These are phyloP conservation scores for Flueggea neowawraea DNA, from an alignment of 441 rosid species.

Conservation along the genomic window DNA sequence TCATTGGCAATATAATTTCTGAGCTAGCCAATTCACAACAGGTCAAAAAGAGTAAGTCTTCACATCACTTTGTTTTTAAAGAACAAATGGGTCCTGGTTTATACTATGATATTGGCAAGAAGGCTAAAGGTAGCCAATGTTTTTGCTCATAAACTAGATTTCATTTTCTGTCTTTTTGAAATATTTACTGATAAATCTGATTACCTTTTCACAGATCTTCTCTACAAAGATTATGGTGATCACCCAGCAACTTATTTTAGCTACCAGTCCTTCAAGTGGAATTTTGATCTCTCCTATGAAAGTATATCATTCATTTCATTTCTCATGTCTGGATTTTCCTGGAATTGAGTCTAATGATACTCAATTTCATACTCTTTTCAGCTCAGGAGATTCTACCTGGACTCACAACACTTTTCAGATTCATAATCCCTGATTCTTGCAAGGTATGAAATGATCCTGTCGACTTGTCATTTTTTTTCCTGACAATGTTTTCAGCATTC, in stretches of 20 bases:
- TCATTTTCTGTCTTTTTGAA: neutral
- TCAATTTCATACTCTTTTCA: constrained; percentile 13
- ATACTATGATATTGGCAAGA: constrained; percentile 46
- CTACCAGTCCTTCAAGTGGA: constrained; percentile 30
- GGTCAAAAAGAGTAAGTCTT: constrained; percentile 1
- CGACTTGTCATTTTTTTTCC: neutral
- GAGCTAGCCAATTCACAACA: constrained; percentile 9
- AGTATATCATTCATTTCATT: constrained; percentile 26
- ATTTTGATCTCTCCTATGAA: constrained; percentile 42
- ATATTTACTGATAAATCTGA: neutral
- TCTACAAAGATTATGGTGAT: constrained; percentile 46
- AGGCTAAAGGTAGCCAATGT: constrained; percentile 42
- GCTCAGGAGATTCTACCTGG: constrained; percentile 50
- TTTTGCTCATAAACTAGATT: neutral
- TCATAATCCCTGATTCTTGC: constrained; percentile 40
- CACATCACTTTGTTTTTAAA: no score
- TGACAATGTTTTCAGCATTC: no score
- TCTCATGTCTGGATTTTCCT: neutral
- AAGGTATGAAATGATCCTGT: constrained; percentile 23
- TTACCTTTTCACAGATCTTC: constrained; percentile 36
- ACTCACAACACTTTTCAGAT: constrained; percentile 34
- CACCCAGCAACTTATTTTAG: constrained; percentile 33
- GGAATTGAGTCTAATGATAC: neutral
- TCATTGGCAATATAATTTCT: constrained; percentile 10
- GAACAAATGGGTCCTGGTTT: constrained; percentile 42